Conservation (phyloP, 768 basidiomycete genomes). For the Lactarius hatsudake region DNA sequence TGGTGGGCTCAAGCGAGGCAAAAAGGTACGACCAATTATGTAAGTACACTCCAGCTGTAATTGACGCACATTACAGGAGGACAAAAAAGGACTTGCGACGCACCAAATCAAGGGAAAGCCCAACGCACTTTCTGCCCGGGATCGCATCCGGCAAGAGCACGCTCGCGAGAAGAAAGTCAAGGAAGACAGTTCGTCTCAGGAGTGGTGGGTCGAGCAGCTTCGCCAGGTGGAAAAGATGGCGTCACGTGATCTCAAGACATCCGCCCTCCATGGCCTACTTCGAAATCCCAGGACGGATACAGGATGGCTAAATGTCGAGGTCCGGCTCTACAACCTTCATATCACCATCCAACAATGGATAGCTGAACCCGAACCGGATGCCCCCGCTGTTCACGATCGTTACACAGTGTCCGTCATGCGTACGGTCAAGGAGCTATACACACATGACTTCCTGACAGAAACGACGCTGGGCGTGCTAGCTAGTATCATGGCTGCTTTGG, state of each 20-base stretch:
- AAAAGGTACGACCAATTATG: not conserved
- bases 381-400: conserved; percentile 41
- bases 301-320: conserved; percentile 47
- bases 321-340: conserved; percentile 52
- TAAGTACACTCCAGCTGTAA: not conserved
- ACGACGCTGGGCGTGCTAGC: conserved; percentile 38
- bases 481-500: conserved; percentile 44
- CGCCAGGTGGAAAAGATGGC: conserved; percentile 37
- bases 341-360: conserved; percentile 54
- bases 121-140: conserved; percentile 36
- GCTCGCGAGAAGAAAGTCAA: conserved; percentile 41
- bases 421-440: conserved; percentile 45
- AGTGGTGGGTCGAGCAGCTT: conserved; percentile 57
- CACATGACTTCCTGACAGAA: conserved; percentile 38
- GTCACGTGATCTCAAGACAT: conserved; percentile 34
- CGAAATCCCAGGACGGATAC: conserved; percentile 47
- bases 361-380: conserved; percentile 41
- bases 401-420: conserved; percentile 48
- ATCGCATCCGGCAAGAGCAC: conserved; percentile 46
- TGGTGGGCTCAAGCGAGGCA: conserved; percentile 1
- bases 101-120: conserved; percentile 34
- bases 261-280: conserved; percentile 38
- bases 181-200: conserved; percentile 21
- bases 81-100: conserved; percentile 10
- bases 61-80: not conserved